Conservation (phyloP, 305 asterid genomes). For the Striga hermonthica region DNA sequence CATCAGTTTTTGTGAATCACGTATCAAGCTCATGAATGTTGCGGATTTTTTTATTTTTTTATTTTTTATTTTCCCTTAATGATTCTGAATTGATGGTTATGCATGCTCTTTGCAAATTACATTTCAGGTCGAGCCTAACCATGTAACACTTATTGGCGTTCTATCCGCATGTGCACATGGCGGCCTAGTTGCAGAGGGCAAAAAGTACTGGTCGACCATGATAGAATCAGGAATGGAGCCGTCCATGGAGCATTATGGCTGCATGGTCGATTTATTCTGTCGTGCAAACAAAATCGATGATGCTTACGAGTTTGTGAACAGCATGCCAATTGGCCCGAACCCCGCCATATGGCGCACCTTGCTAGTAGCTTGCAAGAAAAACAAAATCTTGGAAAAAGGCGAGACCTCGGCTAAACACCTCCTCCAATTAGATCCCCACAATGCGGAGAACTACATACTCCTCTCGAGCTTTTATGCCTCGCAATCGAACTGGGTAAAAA, state of each 20-base stretch:
- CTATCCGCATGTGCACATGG: constrained; percentile 66
- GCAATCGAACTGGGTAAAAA: constrained; percentile 52
- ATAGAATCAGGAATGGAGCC: constrained; percentile 50
- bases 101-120: constrained; percentile 18
- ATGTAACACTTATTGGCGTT: constrained; percentile 64
- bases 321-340: constrained; percentile 53
- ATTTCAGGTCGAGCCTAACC: constrained; percentile 62
- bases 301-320: constrained; percentile 44
- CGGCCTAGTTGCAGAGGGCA: constrained; percentile 57
- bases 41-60: background rate
- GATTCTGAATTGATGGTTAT: constrained; percentile 21
- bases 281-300: constrained; percentile 51
- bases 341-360: constrained; percentile 60
- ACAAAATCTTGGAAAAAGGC: constrained; percentile 47
- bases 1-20: background rate
- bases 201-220: constrained; percentile 59
- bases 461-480: constrained; percentile 61
- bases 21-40: too few species aligned
- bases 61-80: background rate
- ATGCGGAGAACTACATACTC: constrained; percentile 59
- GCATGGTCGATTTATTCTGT: constrained; percentile 65
- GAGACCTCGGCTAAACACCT: constrained; percentile 48
- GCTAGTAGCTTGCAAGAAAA: constrained; percentile 55
- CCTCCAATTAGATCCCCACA: constrained; percentile 54
- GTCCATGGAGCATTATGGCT: constrained; percentile 66